phyloP scores from a whole-genome alignment of 2,329 filamentous ascomycete genomes.

The Coccinonectria pachysandricola region DNA sequence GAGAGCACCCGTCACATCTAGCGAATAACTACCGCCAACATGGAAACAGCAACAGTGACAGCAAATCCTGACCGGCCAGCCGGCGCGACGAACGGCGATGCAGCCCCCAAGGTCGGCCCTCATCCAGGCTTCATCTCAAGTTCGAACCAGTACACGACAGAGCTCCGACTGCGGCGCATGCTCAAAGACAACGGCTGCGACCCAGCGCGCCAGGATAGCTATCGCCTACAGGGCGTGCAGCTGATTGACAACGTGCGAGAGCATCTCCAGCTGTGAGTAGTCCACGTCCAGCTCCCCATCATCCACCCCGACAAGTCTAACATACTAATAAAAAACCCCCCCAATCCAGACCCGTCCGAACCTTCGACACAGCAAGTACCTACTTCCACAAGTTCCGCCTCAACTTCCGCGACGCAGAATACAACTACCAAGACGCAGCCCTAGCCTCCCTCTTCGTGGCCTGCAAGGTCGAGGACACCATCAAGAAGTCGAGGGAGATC shows the following conservation, averaged over 20 bases:
- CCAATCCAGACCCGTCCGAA: constrained; percentile 63
- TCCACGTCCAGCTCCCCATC: too few relatives aligned
- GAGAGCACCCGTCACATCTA: too few relatives aligned
- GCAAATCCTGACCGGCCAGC: constrained; percentile 4
- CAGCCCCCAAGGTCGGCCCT: constrained; percentile 24
- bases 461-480: constrained; percentile 95
- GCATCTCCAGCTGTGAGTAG: constrained; percentile 60
- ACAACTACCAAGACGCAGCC: constrained; percentile 77
- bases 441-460: constrained; percentile 82
- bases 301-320: too few relatives aligned
- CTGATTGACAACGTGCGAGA: constrained; percentile 81
- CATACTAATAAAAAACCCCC: too few relatives aligned
- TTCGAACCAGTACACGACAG: constrained; percentile 64
- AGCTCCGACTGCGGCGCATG: constrained; percentile 67
- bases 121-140: constrained; percentile 39
- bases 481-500: constrained; percentile 93
- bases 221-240: constrained; percentile 75
- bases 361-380: constrained; percentile 81
- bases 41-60: constrained; percentile 7
- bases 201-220: constrained; percentile 67
- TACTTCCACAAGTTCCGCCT: constrained; percentile 94
- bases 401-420: constrained; percentile 73
- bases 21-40: background rate
- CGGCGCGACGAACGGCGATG: constrained; percentile 10
- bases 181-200: constrained; percentile 60